Percentiles rank a stretch among this genome's conserved stretches.
Evolutionary conservation across 331 rosid species (phyloP).

Genomic region (Rhamnella rubrinervis): DNA sequence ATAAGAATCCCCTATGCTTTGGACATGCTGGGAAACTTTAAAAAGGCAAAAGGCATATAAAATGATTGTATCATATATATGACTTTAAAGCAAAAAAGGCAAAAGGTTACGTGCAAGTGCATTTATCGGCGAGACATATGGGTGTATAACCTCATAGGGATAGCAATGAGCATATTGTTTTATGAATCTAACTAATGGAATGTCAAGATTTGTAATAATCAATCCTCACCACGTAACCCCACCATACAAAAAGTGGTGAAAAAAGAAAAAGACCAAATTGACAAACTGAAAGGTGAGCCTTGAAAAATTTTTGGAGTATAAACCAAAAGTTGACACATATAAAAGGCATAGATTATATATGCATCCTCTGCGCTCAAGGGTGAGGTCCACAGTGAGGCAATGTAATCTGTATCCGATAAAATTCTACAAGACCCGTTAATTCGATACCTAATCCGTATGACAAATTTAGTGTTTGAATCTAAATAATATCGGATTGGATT

Average conservation of each 20-base stretch:
- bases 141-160: neutral
- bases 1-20: constrained; percentile 19
- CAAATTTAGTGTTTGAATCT: too few relatives aligned
- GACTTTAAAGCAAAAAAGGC: constrained; percentile 9
- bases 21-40: neutral
- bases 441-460: too few relatives aligned
- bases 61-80: neutral
- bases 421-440: too few relatives aligned
- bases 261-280: neutral
- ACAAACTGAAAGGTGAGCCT: neutral
- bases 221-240: neutral
- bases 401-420: neutral
- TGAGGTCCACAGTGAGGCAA: neutral
- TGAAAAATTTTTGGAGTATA: too few relatives aligned
- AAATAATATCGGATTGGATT: too few relatives aligned
- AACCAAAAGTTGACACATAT: too few relatives aligned
- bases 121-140: neutral
- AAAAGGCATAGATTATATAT: neutral
- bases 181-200: neutral
- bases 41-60: neutral
- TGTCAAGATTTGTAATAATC: constrained; percentile 23
- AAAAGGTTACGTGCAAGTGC: neutral
- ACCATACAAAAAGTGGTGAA: too few relatives aligned
- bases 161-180: neutral
- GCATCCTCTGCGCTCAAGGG: neutral